Evolutionary conservation across 768 basidiomycete genomes (phyloP), one percentile per base, ranked within the genome.

Genomic region (Tricholoma sp.): DNA sequence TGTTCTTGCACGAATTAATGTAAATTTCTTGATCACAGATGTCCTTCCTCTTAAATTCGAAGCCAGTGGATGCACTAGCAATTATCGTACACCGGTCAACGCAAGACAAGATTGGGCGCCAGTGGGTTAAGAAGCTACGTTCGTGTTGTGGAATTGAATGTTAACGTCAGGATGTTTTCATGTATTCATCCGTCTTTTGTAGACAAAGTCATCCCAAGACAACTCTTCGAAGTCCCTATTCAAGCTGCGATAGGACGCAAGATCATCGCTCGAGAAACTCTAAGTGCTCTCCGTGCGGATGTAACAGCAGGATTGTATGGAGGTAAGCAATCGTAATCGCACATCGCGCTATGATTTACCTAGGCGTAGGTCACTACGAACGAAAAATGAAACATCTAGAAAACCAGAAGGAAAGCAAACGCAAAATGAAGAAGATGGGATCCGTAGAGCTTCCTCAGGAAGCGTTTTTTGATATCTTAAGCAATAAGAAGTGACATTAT

Each of bases 221-320:
- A 98, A 68, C 71, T 94, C 50, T 98, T 95, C 66, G 95, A 98
- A 71, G 86, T 98, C 10, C 89, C 95, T 2, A 97, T 99, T 53
- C 97, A 98, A 67, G 97, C 97, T 34, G 87, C 86, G 1, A 79
- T 97, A 16, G 95, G 95, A 12, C 84, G 81, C 62, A 91, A 86
- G 59, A 81, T 98, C 55, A 83, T 98, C 50, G 92, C 96, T 3
- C 83, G 96, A 27, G 94, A 96, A 69, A 95, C 88, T 14, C 71
- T 96, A 45, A 89, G 86, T 47, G 92, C 94, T 2, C 71, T 91
- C 64, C 84, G 91, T 31, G 90, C 91, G 22, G 91, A 99, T 62
- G 96, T 98, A 16, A 97, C 94, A 0, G 94, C 93, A 16, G 94
- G 94, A 2, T 73, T 97, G 47, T 96, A 97, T 63, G 94, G 95